Conservation (phyloP, 2,329 filamentous ascomycete species). For the Aspergillus felis region DNA sequence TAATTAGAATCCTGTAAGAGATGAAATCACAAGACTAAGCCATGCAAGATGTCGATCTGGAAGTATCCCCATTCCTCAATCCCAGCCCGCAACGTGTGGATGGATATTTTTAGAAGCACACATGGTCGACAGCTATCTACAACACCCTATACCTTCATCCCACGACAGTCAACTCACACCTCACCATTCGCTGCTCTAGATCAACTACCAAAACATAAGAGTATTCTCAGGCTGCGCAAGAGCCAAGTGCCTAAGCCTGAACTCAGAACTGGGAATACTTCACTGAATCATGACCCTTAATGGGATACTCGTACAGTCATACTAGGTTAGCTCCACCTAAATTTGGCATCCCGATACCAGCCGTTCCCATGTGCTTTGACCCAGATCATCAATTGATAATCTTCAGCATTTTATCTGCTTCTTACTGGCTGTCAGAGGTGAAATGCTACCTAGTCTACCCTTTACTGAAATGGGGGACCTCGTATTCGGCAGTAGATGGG, state of each 20-base stretch:
- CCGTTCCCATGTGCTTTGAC: neutral
- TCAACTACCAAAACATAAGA: no score
- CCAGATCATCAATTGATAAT: neutral
- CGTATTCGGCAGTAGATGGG: neutral
- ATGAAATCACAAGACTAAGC: neutral
- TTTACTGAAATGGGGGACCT: neutral
- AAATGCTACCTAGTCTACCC: no score
- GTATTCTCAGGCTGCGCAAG: no score
- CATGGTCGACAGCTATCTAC: neutral
- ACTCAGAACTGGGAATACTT: no score
- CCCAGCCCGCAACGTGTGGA: neutral
- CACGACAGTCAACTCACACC: no score
- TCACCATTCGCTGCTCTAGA: no score
- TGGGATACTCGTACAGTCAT: neutral
- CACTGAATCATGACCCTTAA: neutral
- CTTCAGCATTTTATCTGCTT: neutral
- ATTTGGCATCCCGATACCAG: neutral
- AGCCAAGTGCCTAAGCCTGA: no score
- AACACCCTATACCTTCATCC: no score
- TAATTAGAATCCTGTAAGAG: neutral
- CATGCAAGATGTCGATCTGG: neutral
- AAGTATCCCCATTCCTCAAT: neutral
- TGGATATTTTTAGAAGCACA: neutral
- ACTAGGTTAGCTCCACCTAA: neutral
- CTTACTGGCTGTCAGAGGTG: neutral